phyloP scores from a whole-genome alignment of 495 filamentous ascomycete genomes.

The Hyaloscypha hepaticicola region DNA sequence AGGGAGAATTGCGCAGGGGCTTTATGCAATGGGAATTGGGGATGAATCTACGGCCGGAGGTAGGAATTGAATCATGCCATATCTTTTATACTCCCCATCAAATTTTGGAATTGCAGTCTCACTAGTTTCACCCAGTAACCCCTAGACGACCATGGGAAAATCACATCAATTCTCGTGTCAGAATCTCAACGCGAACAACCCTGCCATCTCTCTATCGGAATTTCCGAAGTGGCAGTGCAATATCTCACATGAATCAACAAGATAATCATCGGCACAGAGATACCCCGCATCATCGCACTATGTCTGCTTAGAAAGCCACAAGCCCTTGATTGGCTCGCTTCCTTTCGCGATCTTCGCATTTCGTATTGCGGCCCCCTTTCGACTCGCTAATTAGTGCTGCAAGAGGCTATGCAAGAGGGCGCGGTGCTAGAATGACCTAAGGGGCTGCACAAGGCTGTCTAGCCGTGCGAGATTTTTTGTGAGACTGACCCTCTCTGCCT shows the following conservation, averaged over 20 bases:
- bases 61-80: neutral
- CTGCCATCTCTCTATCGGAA: neutral
- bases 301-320: neutral
- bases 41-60: neutral
- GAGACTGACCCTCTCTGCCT: too few relatives aligned
- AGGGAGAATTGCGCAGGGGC: slow-evolving; percentile 8
- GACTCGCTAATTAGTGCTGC: neutral
- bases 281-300: neutral
- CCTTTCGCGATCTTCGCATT: neutral
- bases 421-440: neutral
- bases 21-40: neutral
- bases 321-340: neutral
- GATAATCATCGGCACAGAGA: neutral
- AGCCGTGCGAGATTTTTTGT: neutral
- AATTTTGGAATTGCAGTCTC: too few relatives aligned
- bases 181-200: neutral
- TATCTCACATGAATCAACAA: neutral
- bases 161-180: neutral
- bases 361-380: neutral
- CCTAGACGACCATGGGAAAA: too few relatives aligned
- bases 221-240: neutral
- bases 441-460: neutral
- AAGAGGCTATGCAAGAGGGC: neutral
- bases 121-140: neutral
- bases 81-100: neutral